These are phyloP conservation scores for Claviceps sorghi DNA, from an alignment of 2,329 filamentous ascomycete species.

Conservation along the genomic window DNA sequence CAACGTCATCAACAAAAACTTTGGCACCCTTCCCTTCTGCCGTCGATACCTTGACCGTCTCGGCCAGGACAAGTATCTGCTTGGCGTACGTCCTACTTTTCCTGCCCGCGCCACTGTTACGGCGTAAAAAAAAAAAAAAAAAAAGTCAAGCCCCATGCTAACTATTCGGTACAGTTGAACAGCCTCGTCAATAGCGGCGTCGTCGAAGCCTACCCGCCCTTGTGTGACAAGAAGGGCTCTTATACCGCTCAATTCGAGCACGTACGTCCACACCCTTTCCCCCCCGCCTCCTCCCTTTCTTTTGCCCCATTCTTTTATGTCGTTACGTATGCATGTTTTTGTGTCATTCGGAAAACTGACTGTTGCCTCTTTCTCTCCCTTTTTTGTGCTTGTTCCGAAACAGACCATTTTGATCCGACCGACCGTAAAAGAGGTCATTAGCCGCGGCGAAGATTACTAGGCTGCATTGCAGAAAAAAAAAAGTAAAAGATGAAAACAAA, in stretches of 20 bases:
- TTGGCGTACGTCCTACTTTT: constrained; percentile 47
- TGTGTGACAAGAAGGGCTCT: constrained; percentile 84
- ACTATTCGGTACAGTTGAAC: constrained; percentile 48
- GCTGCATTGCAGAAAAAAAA: background rate
- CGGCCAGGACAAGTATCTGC: constrained; percentile 87
- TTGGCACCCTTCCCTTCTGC: constrained; percentile 83
- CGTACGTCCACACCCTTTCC: constrained; percentile 43
- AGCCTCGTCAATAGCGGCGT: constrained; percentile 70
- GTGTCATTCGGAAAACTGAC: constrained; percentile 3
- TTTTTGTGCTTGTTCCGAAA: background rate
- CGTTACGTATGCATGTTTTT: too few species aligned
- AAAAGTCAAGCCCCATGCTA: background rate
- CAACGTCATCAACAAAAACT: constrained; percentile 90
- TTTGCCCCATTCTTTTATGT: too few species aligned
- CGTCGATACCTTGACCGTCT: constrained; percentile 79
- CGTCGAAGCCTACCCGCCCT: constrained; percentile 78
- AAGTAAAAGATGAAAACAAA: background rate
- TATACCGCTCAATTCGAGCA: constrained; percentile 94
- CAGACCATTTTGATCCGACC: constrained; percentile 65
- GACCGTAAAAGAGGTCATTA: constrained; percentile 76
- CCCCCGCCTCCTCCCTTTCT: too few species aligned
- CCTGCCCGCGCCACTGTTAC: background rate
- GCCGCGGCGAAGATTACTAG: constrained; percentile 72
- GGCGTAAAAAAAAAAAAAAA: background rate
- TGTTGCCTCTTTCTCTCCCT: background rate